Evolutionary conservation across 495 filamentous ascomycete species (phyloP), one percentile per base, ranked within the genome.

Genomic region (Sabuloglossum arenarium): DNA sequence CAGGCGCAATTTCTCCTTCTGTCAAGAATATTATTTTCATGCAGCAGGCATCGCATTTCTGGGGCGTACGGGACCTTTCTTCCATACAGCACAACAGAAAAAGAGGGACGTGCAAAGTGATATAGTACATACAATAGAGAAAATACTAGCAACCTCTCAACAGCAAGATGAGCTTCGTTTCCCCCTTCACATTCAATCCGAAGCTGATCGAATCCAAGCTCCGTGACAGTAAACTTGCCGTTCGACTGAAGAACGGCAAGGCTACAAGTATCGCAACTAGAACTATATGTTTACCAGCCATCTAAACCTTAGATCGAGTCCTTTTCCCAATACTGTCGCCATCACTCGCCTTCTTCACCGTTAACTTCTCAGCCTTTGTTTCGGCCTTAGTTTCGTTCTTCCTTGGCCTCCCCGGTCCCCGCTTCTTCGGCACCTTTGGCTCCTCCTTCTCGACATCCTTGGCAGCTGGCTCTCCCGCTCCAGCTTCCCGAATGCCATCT

Each of bases 251-350:
- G n/a, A 43, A 43, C 19, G 39, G 39, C 39, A 5, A 10, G 39
- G 21, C n/a, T n/a, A 21, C 16, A 3, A 43, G 21, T 12, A 21
- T 23, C 21, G n/a, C 19, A 43, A 21, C 21, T 43, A 23, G n/a
- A n/a, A 43, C 21, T 43, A n/a, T 43, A n/a, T 39, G 34, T 9
- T 49, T 49, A 0, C 8, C 11, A 14, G 21, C n/a, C n/a, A n/a
- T 46, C 14, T 30, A 25, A 54, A 50, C 25, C 56, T 58, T 58
- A 11, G 56, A 58, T 19, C 56, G 56, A 29, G 56, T 58, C 21
- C 56, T 42, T 6, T 46, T 58, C 24, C 56, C 56, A 34, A 58
- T 58, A 27, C 47, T 51, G 31, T 58, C 56, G n/a, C 56, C 50
- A 34, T 49, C 57, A 25, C 32, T 51, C 43, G 24, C 50, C 1